Conservation (phyloP, 495 filamentous ascomycete genomes). For the Geoglossum glabrum region DNA sequence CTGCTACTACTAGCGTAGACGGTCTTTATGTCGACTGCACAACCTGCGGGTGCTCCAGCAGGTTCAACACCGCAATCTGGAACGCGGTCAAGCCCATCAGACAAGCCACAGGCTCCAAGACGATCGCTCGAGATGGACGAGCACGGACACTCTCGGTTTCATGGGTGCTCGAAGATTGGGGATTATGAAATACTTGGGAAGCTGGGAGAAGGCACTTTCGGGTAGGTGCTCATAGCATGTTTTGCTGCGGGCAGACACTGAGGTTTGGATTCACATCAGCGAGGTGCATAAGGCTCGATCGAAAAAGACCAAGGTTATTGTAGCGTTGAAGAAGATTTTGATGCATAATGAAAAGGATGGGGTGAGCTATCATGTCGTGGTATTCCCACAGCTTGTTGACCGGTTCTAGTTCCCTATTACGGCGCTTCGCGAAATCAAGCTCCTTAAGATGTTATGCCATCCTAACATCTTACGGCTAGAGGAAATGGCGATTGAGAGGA, state of each 20-base stretch:
- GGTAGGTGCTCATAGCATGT: constrained; percentile 29
- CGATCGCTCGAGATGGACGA: constrained; percentile 4
- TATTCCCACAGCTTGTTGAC: constrained; percentile 1
- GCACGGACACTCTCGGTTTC: constrained; percentile 33
- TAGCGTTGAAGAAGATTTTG: constrained; percentile 88
- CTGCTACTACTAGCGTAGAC: not conserved
- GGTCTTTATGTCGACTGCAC: not conserved
- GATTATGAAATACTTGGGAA: constrained; percentile 82
- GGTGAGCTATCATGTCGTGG: constrained; percentile 23
- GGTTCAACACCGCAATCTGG: not conserved
- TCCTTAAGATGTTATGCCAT: constrained; percentile 84
- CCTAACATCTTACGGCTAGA: constrained; percentile 69
- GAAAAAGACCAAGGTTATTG: constrained; percentile 44
- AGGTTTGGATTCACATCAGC: constrained; percentile 22
- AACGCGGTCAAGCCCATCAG: not conserved
- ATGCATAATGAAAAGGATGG: constrained; percentile 77
- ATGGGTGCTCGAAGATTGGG: constrained; percentile 68
- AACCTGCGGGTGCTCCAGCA: not conserved
- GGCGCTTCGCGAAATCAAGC: constrained; percentile 74
- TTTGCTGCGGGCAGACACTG: not conserved
- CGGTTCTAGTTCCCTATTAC: constrained; percentile 49
- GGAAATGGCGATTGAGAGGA: constrained; percentile 88
- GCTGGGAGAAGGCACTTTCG: constrained; percentile 94
- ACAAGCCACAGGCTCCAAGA: not conserved
- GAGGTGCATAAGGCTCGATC: constrained; percentile 84